These are phyloP conservation scores for Spinacia oleracea DNA, from an alignment of 179 eudicot genomes.

Conservation along the genomic window DNA sequence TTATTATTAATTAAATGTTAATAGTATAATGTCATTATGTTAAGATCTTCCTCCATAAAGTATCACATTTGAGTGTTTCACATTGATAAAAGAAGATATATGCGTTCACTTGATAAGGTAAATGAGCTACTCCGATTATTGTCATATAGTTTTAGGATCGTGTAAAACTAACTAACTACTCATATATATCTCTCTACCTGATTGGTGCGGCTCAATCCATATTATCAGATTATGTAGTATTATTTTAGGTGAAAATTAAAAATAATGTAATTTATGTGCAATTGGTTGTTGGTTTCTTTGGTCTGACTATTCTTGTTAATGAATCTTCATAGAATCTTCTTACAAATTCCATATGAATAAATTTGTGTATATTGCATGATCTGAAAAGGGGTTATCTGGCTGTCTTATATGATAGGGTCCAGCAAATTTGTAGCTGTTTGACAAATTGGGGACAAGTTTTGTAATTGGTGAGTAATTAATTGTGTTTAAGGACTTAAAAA, in stretches of 20 bases:
- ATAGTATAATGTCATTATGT: background rate
- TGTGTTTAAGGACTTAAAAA: background rate
- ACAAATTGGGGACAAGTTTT: background rate
- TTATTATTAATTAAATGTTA: background rate
- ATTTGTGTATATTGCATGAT: background rate
- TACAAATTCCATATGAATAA: conserved; percentile 5
- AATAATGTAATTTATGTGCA: background rate
- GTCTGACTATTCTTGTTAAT: conserved; percentile 28
- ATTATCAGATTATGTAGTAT: too few relatives aligned
- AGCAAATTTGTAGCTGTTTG: conserved; percentile 11
- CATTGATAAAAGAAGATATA: too few relatives aligned
- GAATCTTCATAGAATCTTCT: conserved; percentile 26
- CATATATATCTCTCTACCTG: too few relatives aligned
- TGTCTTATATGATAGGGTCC: conserved; percentile 9
- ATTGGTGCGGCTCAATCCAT: too few relatives aligned
- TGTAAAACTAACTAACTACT: too few relatives aligned
- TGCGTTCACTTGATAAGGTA: too few relatives aligned
- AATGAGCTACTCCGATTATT: too few relatives aligned
- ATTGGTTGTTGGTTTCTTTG: background rate
- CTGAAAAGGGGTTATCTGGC: conserved; percentile 7
- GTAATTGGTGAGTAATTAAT: background rate
- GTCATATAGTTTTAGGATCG: too few relatives aligned
- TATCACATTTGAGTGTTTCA: too few relatives aligned
- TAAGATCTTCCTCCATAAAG: too few relatives aligned
- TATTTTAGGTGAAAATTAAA: too few relatives aligned